These are phyloP conservation scores for Podaxis carcinomalis DNA, from an alignment of 768 basidiomycete species.

Conservation along the genomic window DNA sequence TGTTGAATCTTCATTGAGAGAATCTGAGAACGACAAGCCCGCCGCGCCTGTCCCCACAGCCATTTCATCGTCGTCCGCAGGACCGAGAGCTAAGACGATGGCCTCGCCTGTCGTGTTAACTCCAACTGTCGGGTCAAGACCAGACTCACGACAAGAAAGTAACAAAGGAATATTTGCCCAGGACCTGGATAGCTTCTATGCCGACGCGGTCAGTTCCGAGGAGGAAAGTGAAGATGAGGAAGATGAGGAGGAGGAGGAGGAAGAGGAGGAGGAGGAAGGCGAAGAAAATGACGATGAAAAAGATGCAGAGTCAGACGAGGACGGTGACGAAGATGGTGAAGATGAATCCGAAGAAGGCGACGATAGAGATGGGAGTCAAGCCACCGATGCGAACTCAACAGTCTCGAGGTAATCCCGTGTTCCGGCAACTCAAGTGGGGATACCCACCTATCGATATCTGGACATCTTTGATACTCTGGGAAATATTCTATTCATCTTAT, in stretches of 20 bases:
- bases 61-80: slow-evolving; percentile 31
- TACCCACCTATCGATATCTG: slow-evolving; percentile 1
- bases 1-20: slow-evolving; percentile 72
- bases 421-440: neutral
- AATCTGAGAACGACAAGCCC: slow-evolving; percentile 52
- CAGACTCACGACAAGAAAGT: slow-evolving; percentile 28
- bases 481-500: slow-evolving; percentile 8
- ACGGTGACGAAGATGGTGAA: slow-evolving; percentile 25
- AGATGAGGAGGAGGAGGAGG: slow-evolving; percentile 22
- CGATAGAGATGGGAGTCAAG: slow-evolving; percentile 12
- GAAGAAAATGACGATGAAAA: slow-evolving; percentile 26
- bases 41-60: slow-evolving; percentile 31
- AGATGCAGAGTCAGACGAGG: neutral
- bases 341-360: slow-evolving; percentile 22
- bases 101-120: slow-evolving; percentile 53
- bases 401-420: slow-evolving; percentile 1
- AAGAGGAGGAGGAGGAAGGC: slow-evolving; percentile 23
- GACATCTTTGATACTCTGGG: neutral
- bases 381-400: slow-evolving; percentile 6
- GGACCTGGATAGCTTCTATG: slow-evolving; percentile 79
- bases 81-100: slow-evolving; percentile 20
- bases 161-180: slow-evolving; percentile 38
- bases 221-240: slow-evolving; percentile 24
- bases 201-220: slow-evolving; percentile 26
- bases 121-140: slow-evolving; percentile 43